phyloP scores from a whole-genome alignment of 768 basidiomycete genomes.

The Basidioascus undulatus region DNA sequence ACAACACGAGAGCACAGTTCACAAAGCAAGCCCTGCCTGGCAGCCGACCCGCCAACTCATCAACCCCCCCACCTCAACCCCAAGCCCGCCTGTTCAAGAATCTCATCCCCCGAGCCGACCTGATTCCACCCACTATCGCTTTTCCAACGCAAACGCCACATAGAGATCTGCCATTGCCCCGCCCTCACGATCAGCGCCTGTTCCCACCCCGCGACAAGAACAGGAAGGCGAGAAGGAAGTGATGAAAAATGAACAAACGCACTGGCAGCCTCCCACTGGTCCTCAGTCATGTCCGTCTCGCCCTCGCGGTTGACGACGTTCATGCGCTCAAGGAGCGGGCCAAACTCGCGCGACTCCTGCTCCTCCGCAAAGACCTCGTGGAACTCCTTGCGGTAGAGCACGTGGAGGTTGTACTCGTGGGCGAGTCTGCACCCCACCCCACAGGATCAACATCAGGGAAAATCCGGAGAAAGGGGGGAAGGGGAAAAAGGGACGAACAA shows the following conservation, averaged over 20 bases:
- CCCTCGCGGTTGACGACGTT: constrained; percentile 67
- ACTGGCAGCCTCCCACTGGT: constrained; percentile 99
- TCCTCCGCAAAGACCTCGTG: constrained; percentile 70
- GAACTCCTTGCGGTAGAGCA: constrained; percentile 65
- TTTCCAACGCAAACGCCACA: constrained; percentile 77
- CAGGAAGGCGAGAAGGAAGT: not conserved
- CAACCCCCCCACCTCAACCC: too few species aligned
- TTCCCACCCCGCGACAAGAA: not conserved
- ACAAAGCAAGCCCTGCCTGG: too few species aligned
- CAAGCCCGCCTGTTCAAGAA: too few species aligned
- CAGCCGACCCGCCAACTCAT: too few species aligned
- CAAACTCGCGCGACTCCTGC: constrained; percentile 52
- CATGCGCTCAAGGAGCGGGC: constrained; percentile 66
- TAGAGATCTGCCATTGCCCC: constrained; percentile 72
- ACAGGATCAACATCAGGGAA: not conserved
- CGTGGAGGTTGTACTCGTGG: constrained; percentile 46
- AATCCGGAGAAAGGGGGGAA: constrained; percentile 6
- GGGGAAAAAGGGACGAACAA: constrained; percentile 25
- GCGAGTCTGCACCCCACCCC: constrained; percentile 50
- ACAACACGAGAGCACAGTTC: too few species aligned
- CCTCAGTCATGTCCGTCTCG: constrained; percentile 74
- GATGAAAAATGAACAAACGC: constrained; percentile 19
- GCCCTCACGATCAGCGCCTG: constrained; percentile 6
- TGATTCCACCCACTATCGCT: too few species aligned
- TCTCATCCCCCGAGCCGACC: too few species aligned